Evolutionary conservation across 495 filamentous ascomycete genomes (phyloP), one percentile per base, ranked within the genome.

Genomic region (Aspergillus sclerotioniger): DNA sequence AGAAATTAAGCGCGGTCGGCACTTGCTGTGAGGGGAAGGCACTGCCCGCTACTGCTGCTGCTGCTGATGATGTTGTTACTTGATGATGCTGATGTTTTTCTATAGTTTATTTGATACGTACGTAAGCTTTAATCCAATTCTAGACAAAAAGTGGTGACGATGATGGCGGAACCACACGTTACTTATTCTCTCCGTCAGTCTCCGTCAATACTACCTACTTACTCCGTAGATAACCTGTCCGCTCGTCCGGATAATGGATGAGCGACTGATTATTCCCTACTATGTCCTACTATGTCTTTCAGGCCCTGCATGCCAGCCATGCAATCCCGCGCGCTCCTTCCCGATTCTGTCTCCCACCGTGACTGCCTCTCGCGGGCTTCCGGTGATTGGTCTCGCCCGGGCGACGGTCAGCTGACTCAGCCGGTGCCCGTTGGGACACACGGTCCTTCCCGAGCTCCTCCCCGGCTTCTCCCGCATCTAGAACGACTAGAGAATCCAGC

Each of bases 1-100:
- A 72, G 70, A 69, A 68, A 67, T 62, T 63, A 67, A 61, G 15
- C 48, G 39, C 48, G 5, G 10, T n/a, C 37, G 37, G 37, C 4
- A 41, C n/a, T 45, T 16, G 32, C 31, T 17, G 47, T 50, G 47
- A 50, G 47, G 47, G 47, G 47, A 25, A 32, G 6, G 4, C 37
- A 25, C 25, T 25, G 25, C 25, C 25, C 25, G 25, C 25, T 25
- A 2, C 25, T 25, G 25, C 25, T 25, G 25, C 25, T 25, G 25
- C 25, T 25, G 25, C 25, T 25, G 25, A 2, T 25, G 25, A 25
- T 25, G 25, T 3, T 25, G 25, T 25, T 25, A 2, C n/a, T n/a
- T 39, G 35, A 39, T 13, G 35, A 39, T 39, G 35, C 9, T 39
- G 35, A 3, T 6, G 35, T 13, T 39, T 8, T 12, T 13, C n/a